phyloP scores from a whole-genome alignment of 805 yeast species.

The Candida berthetii region DNA sequence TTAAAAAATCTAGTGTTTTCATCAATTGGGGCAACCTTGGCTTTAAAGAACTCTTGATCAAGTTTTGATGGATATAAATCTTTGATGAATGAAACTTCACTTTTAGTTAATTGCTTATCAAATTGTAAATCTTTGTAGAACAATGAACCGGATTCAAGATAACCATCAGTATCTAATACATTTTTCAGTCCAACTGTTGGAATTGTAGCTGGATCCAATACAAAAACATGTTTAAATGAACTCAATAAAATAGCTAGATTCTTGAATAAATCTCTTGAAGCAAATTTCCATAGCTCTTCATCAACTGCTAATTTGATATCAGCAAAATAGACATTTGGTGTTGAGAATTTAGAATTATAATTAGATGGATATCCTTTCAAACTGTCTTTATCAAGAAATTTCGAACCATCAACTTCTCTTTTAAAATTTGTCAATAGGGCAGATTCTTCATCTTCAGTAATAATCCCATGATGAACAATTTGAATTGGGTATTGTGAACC shows the following conservation, averaged over 20 bases:
- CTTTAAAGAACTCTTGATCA: conserved; percentile 10
- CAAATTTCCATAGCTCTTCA: conserved; percentile 4
- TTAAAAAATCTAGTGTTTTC: conserved; percentile 17
- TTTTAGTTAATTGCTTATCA: conserved; percentile 1
- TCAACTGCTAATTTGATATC: conserved; percentile 8
- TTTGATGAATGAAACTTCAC: conserved; percentile 4
- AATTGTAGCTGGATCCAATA: conserved; percentile 50
- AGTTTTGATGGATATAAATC: conserved; percentile 9
- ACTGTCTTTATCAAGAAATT: too few species aligned
- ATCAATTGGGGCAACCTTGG: neutral
- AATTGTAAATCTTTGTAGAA: conserved; percentile 35
- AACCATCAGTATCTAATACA: conserved; percentile 26
- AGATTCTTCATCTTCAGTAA: conserved; percentile 4
- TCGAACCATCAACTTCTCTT: neutral
- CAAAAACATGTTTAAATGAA: conserved; percentile 42
- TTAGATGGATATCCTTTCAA: neutral
- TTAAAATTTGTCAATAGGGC: conserved; percentile 8
- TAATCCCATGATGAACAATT: conserved; percentile 17
- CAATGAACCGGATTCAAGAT: conserved; percentile 26
- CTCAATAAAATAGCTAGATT: conserved; percentile 49
- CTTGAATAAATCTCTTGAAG: conserved; percentile 33
- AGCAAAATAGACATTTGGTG: conserved; percentile 25
- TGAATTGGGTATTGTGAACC: conserved; percentile 22
- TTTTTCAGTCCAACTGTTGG: conserved; percentile 31
- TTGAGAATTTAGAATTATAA: conserved; percentile 11